These are phyloP conservation scores for Daldinia eschscholtzii DNA, from an alignment of 2,329 filamentous ascomycete genomes.

Conservation along the genomic window DNA sequence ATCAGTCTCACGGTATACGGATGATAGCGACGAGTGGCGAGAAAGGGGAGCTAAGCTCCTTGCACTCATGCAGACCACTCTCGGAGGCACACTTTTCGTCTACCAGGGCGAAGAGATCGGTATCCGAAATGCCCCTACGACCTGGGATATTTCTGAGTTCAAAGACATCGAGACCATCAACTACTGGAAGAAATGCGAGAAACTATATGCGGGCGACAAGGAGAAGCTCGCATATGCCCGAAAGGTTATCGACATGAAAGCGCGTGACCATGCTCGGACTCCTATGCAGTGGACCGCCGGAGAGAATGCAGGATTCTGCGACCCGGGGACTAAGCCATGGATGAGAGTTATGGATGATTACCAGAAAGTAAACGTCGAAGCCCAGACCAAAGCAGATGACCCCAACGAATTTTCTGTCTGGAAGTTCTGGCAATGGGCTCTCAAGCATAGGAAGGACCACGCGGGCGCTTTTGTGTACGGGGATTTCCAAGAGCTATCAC, in stretches of 20 bases:
- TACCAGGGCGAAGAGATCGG: conserved; percentile 78
- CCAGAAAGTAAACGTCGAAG: conserved; percentile 66
- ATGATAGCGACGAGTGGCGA: conserved; percentile 63
- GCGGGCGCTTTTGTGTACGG: conserved; percentile 73
- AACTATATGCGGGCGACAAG: conserved; percentile 55
- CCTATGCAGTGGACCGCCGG: conserved; percentile 75
- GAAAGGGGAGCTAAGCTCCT: conserved; percentile 69
- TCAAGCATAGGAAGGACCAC: conserved; percentile 67
- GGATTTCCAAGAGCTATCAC: conserved; percentile 59
- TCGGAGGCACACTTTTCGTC: conserved; percentile 72
- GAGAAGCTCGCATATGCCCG: conserved; percentile 61
- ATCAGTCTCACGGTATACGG: conserved; percentile 67
- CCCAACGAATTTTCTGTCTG: conserved; percentile 62
- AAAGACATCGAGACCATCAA: conserved; percentile 65
- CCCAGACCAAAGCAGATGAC: conserved; percentile 59
- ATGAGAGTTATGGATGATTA: conserved; percentile 71
- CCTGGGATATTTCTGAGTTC: conserved; percentile 72
- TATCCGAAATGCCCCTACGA: conserved; percentile 69
- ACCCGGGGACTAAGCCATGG: conserved; percentile 64
- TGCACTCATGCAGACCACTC: conserved; percentile 64
- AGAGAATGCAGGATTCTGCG: conserved; percentile 72
- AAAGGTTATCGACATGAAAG: conserved; percentile 68
- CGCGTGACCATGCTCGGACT: conserved; percentile 74
- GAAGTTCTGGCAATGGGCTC: conserved; percentile 70
- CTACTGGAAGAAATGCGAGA: conserved; percentile 57